phyloP scores from a whole-genome alignment of 768 basidiomycete species.

The Termitomyces eurrhizus region DNA sequence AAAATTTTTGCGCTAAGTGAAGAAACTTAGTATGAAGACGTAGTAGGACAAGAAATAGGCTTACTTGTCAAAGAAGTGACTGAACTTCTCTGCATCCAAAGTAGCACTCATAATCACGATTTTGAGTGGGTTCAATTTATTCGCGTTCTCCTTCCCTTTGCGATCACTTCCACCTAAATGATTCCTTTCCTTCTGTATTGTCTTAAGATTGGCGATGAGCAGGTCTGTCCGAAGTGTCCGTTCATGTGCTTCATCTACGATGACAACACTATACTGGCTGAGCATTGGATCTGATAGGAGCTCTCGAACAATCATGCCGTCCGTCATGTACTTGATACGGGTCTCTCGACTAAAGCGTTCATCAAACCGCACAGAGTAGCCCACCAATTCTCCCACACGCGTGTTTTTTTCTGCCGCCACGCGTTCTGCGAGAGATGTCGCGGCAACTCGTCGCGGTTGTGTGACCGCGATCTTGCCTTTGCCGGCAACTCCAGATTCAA shows the following conservation, averaged over 20 bases:
- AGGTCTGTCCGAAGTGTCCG: slow-evolving; percentile 92
- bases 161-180: slow-evolving; percentile 29
- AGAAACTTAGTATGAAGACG: neutral
- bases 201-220: slow-evolving; percentile 86
- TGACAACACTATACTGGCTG: slow-evolving; percentile 78
- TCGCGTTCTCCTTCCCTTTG: slow-evolving; percentile 38
- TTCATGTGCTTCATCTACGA: slow-evolving; percentile 98
- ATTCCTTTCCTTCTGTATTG: slow-evolving; percentile 69
- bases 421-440: slow-evolving; percentile 88
- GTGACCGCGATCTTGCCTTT: slow-evolving; percentile 85
- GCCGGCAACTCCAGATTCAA: slow-evolving; percentile 73
- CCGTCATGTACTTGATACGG: slow-evolving; percentile 93
- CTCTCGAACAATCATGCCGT: slow-evolving; percentile 97
- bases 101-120: slow-evolving; percentile 98
- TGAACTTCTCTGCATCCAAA: slow-evolving; percentile 92
- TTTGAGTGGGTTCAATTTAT: slow-evolving; percentile 65
- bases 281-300: slow-evolving; percentile 75
- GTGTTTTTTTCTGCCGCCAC: slow-evolving; percentile 83
- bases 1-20: slow-evolving; percentile 75
- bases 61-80: slow-evolving; percentile 79
- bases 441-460: slow-evolving; percentile 93
- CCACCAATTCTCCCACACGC: slow-evolving; percentile 72
- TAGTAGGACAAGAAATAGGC: slow-evolving; percentile 22
- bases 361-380: slow-evolving; percentile 96
- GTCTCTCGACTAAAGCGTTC: slow-evolving; percentile 71